A percentile compares a stretch with the other conserved stretches of the same genome.
These are phyloP conservation scores for Boletus insuetus DNA, from an alignment of 768 basidiomycete genomes.

Conservation along the genomic window DNA sequence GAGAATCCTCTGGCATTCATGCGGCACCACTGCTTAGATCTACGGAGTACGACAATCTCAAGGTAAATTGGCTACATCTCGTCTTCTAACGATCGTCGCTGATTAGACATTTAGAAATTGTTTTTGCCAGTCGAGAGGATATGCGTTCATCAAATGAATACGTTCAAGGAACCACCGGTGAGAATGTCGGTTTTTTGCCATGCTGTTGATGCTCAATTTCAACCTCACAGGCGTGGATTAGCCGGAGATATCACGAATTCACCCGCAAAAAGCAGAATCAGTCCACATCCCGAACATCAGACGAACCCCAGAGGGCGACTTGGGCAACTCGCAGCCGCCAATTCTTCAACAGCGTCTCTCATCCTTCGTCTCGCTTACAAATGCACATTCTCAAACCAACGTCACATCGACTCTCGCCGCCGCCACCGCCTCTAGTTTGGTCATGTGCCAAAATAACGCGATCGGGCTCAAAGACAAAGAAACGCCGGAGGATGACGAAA, in stretches of 20 bases:
- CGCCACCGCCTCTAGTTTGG: constrained; percentile 2
- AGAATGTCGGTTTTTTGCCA: neutral
- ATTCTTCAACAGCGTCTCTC: neutral
- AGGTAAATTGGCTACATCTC: neutral
- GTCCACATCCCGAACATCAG: neutral
- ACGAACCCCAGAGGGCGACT: neutral
- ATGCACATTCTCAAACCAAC: neutral
- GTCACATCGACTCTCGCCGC: neutral
- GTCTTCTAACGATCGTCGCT: neutral
- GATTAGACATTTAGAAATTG: constrained; percentile 4
- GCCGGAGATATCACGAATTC: neutral
- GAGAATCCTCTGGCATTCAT: neutral
- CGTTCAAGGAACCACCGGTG: constrained; percentile 3
- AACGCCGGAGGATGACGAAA: constrained; percentile 5
- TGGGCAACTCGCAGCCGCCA: neutral
- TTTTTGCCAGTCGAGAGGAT: neutral
- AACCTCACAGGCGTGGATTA: constrained; percentile 6
- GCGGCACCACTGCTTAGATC: neutral
- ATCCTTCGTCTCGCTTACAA: neutral
- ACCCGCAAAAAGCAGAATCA: neutral
- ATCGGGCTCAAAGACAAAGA: constrained; percentile 5
- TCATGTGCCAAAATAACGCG: constrained; percentile 22
- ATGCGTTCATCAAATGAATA: neutral
- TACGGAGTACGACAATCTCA: neutral
- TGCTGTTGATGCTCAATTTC: neutral